Percentiles rank a stretch among this genome's conserved stretches.
These are phyloP conservation scores for Termitomyces sp. DNA, from an alignment of 768 basidiomycete species.

Conservation along the genomic window DNA sequence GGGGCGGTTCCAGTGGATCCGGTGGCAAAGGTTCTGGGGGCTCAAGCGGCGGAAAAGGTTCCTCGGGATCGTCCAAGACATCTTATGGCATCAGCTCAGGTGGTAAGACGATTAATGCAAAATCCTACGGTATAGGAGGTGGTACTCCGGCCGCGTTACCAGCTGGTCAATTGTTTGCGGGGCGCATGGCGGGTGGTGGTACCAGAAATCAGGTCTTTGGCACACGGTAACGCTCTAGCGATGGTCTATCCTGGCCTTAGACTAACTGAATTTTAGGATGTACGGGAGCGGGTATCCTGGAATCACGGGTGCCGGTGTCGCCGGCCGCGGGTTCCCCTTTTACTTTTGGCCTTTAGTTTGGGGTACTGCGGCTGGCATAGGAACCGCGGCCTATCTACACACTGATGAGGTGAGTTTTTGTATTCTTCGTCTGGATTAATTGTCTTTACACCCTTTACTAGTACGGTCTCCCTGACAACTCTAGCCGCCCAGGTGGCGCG, in stretches of 20 bases:
- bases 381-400: constrained; percentile 20
- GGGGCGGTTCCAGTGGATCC: constrained; percentile 9
- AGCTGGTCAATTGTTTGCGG: constrained; percentile 38
- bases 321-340: constrained; percentile 53
- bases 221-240: constrained; percentile 22
- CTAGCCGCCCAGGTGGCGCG: constrained; percentile 39
- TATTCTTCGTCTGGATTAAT: neutral
- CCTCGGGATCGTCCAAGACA: constrained; percentile 11
- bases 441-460: constrained; percentile 10
- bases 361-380: constrained; percentile 22
- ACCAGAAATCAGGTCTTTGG: constrained; percentile 35
- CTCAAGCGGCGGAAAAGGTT: constrained; percentile 2
- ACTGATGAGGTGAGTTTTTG: constrained; percentile 10
- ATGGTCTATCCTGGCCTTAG: neutral
- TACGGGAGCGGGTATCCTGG: constrained; percentile 69
- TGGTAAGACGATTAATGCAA: constrained; percentile 14
- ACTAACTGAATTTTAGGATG: constrained; percentile 23
- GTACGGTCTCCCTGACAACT: constrained; percentile 40
- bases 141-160: constrained; percentile 32
- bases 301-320: constrained; percentile 36
- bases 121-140: constrained; percentile 26
- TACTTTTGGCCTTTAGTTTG: constrained; percentile 63
- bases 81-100: constrained; percentile 5
- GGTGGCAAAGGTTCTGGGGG: constrained; percentile 22
- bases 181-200: constrained; percentile 39